Percentiles rank a stretch among this genome's conserved stretches.
These are phyloP conservation scores for Rhipidocladum racemiflorum DNA, from an alignment of 176 grass and related monocot species.

Conservation along the genomic window DNA sequence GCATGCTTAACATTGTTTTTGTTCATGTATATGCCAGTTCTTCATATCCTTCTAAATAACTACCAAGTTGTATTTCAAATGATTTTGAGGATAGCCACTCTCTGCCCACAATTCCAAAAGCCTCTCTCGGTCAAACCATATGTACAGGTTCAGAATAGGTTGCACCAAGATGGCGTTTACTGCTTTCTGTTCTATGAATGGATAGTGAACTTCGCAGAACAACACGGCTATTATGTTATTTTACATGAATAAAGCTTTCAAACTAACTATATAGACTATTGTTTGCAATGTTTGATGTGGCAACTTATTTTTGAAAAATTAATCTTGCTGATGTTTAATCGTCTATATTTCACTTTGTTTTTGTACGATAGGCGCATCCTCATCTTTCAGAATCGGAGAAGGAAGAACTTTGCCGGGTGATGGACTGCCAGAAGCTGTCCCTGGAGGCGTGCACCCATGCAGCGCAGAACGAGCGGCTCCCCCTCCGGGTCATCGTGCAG, in stretches of 20 bases:
- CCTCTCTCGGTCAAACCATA: neutral
- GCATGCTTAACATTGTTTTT: neutral
- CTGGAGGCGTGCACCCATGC: conserved; percentile 80
- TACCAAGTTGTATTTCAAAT: neutral
- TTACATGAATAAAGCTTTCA: too few relatives aligned
- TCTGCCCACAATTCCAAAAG: too few relatives aligned
- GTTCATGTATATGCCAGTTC: neutral
- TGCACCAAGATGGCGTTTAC: neutral
- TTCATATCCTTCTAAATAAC: conserved; percentile 1
- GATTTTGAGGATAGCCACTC: too few relatives aligned
- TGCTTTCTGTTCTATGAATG: too few relatives aligned
- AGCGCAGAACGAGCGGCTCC: conserved; percentile 72
- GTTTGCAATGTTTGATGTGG: too few relatives aligned
- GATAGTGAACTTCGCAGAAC: too few relatives aligned
- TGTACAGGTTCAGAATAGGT: neutral
- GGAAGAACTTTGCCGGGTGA: conserved; percentile 76
- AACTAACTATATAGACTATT: too few relatives aligned
- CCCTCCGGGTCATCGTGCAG: conserved; percentile 62
- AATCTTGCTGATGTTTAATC: too few relatives aligned
- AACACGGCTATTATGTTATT: too few relatives aligned
- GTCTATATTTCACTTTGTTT: too few relatives aligned
- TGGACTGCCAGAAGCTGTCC: conserved; percentile 99
- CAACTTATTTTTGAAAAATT: too few relatives aligned
- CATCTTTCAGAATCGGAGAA: conserved; percentile 38
- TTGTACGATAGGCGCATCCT: too few relatives aligned